Evolutionary conservation across 345 rosid species (phyloP).

Genomic region (Dipteronia dyeriana): DNA sequence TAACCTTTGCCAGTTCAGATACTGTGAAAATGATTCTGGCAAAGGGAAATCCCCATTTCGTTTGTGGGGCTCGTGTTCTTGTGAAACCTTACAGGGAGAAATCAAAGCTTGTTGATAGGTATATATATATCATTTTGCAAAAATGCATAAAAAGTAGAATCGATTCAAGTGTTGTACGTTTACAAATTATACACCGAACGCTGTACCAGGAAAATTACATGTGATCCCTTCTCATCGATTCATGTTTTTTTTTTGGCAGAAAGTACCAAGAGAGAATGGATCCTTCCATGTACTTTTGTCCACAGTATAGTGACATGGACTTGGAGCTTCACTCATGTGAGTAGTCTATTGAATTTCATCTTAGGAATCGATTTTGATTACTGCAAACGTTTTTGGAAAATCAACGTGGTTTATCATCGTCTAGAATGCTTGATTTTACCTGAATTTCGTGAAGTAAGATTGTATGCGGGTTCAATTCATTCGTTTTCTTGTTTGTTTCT

Average conservation of each 20-base stretch:
- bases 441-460: background rate
- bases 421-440: background rate
- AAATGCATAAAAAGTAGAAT: background rate
- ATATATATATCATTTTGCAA: background rate
- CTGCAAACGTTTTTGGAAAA: background rate
- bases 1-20: constrained; percentile 56
- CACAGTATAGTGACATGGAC: constrained; percentile 42
- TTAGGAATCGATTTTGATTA: background rate
- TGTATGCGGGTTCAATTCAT: background rate
- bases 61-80: constrained; percentile 70
- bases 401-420: background rate
- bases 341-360: constrained; percentile 11
- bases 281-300: constrained; percentile 32
- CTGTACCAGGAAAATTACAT: background rate
- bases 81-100: constrained; percentile 76
- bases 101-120: constrained; percentile 62
- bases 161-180: background rate
- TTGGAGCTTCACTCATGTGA: constrained; percentile 56
- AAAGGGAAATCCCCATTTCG: constrained; percentile 71
- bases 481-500: background rate
- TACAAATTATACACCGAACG: background rate
- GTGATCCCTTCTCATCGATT: background rate
- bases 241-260: constrained; percentile 28
- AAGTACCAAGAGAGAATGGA: constrained; percentile 51
- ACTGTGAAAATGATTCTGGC: constrained; percentile 59